Conservation (phyloP, 176 grass and related monocot genomes). For the Raddia distichophylla region DNA sequence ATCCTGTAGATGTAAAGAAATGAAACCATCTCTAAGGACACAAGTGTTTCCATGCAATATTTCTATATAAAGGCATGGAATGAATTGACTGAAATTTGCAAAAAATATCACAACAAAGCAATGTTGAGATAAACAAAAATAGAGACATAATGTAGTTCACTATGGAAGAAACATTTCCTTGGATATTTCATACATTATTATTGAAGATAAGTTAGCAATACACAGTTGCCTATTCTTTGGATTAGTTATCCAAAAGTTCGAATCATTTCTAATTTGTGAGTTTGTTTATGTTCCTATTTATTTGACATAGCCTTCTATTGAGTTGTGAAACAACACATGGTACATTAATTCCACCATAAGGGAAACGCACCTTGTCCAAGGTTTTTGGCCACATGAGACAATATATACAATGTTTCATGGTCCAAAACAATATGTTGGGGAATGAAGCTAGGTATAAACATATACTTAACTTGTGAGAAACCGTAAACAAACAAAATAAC, state of each 20-base stretch:
- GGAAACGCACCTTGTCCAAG: neutral
- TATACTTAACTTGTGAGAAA: neutral
- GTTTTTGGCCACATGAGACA: neutral
- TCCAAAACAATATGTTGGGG: neutral
- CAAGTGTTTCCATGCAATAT: slow-evolving; percentile 26
- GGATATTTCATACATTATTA: slow-evolving; percentile 19
- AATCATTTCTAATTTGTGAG: slow-evolving; percentile 17
- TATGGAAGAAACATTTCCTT: slow-evolving; percentile 11
- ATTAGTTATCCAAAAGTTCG: neutral
- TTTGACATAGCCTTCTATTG: neutral
- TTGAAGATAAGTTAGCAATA: slow-evolving; percentile 1
- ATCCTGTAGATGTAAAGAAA: slow-evolving; percentile 56
- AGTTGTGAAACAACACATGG: slow-evolving; percentile 16
- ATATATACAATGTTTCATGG: neutral
- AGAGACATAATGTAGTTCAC: neutral
- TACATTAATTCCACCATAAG: neutral
- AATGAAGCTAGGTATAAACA: neutral
- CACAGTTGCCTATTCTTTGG: neutral
- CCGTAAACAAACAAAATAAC: neutral
- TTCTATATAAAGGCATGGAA: neutral
- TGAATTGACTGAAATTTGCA: neutral
- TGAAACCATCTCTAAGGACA: slow-evolving; percentile 29
- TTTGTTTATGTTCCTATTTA: neutral
- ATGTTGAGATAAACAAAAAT: slow-evolving; percentile 5
- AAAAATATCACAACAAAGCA: neutral